Base-by-base conservation (phyloP, 768 basidiomycete genomes). In the Russula brevipes region DNA sequence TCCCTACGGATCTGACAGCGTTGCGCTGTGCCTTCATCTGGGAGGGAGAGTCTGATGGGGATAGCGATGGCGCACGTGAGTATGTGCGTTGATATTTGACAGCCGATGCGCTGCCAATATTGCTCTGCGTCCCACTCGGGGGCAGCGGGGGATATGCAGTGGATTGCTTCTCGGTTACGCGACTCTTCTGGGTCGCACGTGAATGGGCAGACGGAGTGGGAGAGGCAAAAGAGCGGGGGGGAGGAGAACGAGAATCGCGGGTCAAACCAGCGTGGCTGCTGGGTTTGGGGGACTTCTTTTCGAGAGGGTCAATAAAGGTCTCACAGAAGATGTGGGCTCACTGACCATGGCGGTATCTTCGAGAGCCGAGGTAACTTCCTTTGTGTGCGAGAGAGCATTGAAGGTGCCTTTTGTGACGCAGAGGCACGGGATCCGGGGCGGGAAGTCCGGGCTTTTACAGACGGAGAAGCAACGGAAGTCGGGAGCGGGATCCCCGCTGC, bases 1-100 rank as follows among this genome's bases (percentile, higher is more conserved):
- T 67, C 9, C 65, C 67, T 30, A 67, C 58, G 30, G 67, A 68
- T 50, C 59, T 62, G 17, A 60, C 60, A 31, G 35, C 65, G 41
- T 57, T 61, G 14, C 67, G 65, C 17, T 66, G 46, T 31, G 61
- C 14, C 66, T 68, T 68, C 66, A 71, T 68, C 67, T 83, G 81
- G n/a, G 83, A 84, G 11, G 80, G 81, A 0, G 83, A 84, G 70
- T 85, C 83, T 1, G 83, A 84, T 3, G 82, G 82, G 0, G 82
- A 80, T 44, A 84, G 76, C 3, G 82, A 84, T 17, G 80, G 75
- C 3, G 81, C 80, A 67, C 81, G 82, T 45, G 82, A 81, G 45
- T 75, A 76, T 24, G 76, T 75, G 70, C 76, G 77, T 65, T 80
- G 80, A 69, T 70, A 63, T 35, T 65, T 65, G 65, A 58, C 58